Evolutionary conservation across 116 monocot species (phyloP).

Genomic region (Cymodocea nodosa): DNA sequence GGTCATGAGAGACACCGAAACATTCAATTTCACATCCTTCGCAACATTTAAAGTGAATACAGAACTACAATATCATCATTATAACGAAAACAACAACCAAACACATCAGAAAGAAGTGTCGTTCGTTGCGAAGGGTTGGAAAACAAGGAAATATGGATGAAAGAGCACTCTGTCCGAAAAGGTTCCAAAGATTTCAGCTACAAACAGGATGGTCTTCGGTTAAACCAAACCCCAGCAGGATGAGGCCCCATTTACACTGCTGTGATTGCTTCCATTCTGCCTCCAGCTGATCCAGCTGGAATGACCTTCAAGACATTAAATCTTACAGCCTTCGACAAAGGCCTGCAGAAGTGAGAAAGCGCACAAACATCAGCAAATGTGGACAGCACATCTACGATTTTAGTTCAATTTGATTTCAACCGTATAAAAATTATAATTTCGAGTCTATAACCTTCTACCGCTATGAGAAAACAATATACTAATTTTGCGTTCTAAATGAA

Average conservation of each 20-base stretch:
- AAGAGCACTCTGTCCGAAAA: no score
- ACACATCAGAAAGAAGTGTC: no score
- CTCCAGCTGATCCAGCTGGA: constrained; percentile 19
- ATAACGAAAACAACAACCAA: no score
- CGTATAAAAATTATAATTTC: no score
- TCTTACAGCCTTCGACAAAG: constrained; percentile 21
- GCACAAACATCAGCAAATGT: not conserved
- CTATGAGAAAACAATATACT: no score
- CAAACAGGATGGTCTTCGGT: not conserved
- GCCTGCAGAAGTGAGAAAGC: constrained; percentile 5
- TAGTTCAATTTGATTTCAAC: not conserved
- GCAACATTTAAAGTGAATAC: no score
- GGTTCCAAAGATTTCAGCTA: not conserved
- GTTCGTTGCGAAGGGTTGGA: no score
- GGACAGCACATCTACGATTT: not conserved
- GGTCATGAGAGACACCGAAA: no score
- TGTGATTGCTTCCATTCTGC: constrained; percentile 16
- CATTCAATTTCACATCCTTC: no score
- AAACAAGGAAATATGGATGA: no score
- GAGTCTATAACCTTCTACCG: no score
- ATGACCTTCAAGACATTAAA: constrained; percentile 26
- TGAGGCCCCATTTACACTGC: constrained; percentile 1
- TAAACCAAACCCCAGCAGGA: not conserved
- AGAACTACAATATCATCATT: no score
- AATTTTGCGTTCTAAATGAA: not conserved